These are phyloP conservation scores for Aegilops umbellulata DNA, from an alignment of 176 grass and related monocot genomes.

Conservation along the genomic window DNA sequence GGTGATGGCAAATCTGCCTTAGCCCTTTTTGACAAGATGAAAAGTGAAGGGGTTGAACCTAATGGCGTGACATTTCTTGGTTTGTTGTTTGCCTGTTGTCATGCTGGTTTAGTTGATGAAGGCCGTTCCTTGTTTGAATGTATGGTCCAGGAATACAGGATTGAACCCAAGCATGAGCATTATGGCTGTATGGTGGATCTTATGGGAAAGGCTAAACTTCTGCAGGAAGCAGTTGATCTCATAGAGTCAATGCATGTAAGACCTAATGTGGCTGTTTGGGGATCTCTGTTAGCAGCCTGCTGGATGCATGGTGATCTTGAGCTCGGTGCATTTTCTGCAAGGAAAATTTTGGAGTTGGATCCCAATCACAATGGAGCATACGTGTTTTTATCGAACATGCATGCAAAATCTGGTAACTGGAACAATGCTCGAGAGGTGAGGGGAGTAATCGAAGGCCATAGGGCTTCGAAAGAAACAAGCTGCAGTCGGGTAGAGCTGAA, in stretches of 20 bases:
- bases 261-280: conserved; percentile 77
- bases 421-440: conserved; percentile 54
- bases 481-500: conserved; percentile 69
- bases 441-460: conserved; percentile 51
- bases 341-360: conserved; percentile 70
- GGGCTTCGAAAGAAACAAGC: conserved; percentile 64
- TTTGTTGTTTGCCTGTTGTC: conserved; percentile 79
- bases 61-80: conserved; percentile 82
- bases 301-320: conserved; percentile 66
- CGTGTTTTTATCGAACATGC: conserved; percentile 75
- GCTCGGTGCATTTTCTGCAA: conserved; percentile 53
- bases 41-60: conserved; percentile 53
- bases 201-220: conserved; percentile 61
- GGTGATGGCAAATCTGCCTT: conserved; percentile 67
- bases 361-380: conserved; percentile 62
- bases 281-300: conserved; percentile 69
- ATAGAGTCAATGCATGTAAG: conserved; percentile 70
- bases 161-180: conserved; percentile 68
- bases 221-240: conserved; percentile 64
- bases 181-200: conserved; percentile 95
- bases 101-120: conserved; percentile 82
- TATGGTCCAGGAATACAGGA: conserved; percentile 60
- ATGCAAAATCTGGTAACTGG: conserved; percentile 63
- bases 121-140: conserved; percentile 54
- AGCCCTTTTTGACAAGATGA: conserved; percentile 69